A percentile compares a stretch with the other conserved stretches of the same genome.
phyloP scores from a whole-genome alignment of 768 basidiomycete genomes.

The Tubosaeta brunneosetosa region DNA sequence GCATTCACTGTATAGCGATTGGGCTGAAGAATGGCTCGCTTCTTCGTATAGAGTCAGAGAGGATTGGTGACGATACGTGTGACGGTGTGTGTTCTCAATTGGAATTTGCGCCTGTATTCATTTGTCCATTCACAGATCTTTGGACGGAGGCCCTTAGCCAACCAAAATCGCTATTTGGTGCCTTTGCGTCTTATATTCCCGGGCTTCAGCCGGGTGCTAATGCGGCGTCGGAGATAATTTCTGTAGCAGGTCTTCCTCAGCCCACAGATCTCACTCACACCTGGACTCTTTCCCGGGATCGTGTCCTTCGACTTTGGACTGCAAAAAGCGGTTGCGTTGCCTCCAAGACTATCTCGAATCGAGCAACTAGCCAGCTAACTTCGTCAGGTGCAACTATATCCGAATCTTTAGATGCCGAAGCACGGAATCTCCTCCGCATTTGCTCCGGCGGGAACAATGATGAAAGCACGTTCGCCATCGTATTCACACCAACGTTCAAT shows the following conservation, averaged over 20 bases:
- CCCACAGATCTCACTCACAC: conserved; percentile 70
- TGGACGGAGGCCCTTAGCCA: conserved; percentile 67
- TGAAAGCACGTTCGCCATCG: conserved; percentile 59
- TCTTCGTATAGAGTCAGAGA: conserved; percentile 65
- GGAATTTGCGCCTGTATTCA: conserved; percentile 7
- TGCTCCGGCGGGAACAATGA: conserved; percentile 46
- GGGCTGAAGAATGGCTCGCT: conserved; percentile 58
- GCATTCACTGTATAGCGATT: conserved; percentile 61
- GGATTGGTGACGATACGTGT: conserved; percentile 46
- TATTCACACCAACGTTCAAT: conserved; percentile 65
- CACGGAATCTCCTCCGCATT: conserved; percentile 61
- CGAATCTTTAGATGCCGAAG: conserved; percentile 54
- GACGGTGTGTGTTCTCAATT: conserved; percentile 47
- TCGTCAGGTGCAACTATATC: conserved; percentile 32
- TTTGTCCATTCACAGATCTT: conserved; percentile 43
- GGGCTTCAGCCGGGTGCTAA: conserved; percentile 42
- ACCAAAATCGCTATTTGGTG: conserved; percentile 61
- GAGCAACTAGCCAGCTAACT: conserved; percentile 31
- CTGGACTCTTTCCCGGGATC: conserved; percentile 86
- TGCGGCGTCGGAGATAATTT: conserved; percentile 58
- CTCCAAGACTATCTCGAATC: conserved; percentile 46
- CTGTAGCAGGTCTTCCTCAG: conserved; percentile 68
- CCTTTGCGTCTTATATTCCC: conserved; percentile 63
- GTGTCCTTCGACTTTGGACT: conserved; percentile 82
- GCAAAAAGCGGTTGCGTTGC: conserved; percentile 69